Conservation (phyloP, 176 grass and related monocot genomes). For the Oryza longistaminata region DNA sequence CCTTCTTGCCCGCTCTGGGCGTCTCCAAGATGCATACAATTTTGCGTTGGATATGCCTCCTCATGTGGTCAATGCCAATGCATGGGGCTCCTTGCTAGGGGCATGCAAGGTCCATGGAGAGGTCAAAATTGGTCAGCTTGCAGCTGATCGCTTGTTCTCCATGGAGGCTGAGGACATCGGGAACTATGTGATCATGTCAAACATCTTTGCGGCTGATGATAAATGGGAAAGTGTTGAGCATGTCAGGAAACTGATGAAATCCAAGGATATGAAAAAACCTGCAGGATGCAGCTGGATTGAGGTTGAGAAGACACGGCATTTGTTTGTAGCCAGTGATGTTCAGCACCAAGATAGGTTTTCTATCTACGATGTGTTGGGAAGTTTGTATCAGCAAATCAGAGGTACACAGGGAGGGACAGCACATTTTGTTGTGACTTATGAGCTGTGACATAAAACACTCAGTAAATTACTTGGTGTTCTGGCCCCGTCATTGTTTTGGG, state of each 20-base stretch:
- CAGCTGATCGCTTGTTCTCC: conserved; percentile 52
- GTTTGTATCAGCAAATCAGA: conserved; percentile 62
- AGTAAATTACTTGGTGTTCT: background rate
- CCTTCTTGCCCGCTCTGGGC: conserved; percentile 56
- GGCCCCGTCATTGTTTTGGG: background rate
- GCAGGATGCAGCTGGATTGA: conserved; percentile 80
- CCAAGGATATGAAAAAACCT: conserved; percentile 70
- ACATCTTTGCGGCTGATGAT: conserved; percentile 69
- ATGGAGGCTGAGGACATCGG: conserved; percentile 48
- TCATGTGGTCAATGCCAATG: conserved; percentile 48
- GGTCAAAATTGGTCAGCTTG: conserved; percentile 48
- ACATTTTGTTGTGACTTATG: background rate
- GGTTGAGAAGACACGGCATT: conserved; percentile 54
- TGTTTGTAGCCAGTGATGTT: conserved; percentile 57
- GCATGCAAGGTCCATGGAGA: conserved; percentile 66
- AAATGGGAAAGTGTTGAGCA: conserved; percentile 68
- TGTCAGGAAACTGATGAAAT: conserved; percentile 66
- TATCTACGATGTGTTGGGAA: conserved; percentile 44
- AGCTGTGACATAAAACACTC: no score
- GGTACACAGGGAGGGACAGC: conserved; percentile 24
- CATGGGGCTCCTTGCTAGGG: conserved; percentile 61
- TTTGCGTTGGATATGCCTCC: conserved; percentile 56
- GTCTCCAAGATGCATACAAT: conserved; percentile 59
- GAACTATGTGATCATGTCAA: conserved; percentile 72
- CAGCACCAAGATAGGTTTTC: conserved; percentile 45